phyloP scores from a whole-genome alignment of 371 early-diverging fungal species.

The Syncephalastrum contaminatum region DNA sequence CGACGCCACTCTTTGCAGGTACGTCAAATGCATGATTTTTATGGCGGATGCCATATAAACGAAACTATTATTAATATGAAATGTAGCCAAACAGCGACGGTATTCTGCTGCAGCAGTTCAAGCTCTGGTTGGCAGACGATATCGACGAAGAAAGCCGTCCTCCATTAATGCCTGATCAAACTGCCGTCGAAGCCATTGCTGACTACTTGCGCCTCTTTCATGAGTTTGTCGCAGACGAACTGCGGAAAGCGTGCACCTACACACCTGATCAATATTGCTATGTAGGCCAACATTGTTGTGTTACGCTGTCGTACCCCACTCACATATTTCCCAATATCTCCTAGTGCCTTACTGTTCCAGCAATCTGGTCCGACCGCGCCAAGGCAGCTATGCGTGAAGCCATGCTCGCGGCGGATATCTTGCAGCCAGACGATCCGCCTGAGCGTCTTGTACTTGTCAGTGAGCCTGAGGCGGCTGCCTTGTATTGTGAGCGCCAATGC shows the following conservation, averaged over 20 bases:
- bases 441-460: constrained; percentile 50
- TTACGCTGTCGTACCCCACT: not conserved
- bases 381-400: constrained; percentile 49
- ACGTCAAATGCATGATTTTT: not conserved
- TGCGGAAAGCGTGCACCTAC: constrained; percentile 26
- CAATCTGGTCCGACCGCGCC: constrained; percentile 50
- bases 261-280: constrained; percentile 23
- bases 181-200: constrained; percentile 26
- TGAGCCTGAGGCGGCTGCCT: constrained; percentile 50
- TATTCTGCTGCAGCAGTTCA: constrained; percentile 42
- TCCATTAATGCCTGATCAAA: constrained; percentile 21
- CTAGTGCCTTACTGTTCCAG: constrained; percentile 48
- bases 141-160: constrained; percentile 23
- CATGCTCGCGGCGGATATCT: constrained; percentile 40
- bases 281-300: constrained; percentile 6
- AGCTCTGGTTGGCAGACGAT: constrained; percentile 42
- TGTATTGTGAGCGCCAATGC: constrained; percentile 46
- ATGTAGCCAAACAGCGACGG: constrained; percentile 18
- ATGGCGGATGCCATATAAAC: not conserved
- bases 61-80: not conserved
- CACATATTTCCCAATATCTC: not conserved
- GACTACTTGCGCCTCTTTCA: constrained; percentile 43
- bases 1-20: constrained; percentile 42
- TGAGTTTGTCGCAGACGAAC: constrained; percentile 34
- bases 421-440: constrained; percentile 37